A percentile compares a stretch with the other conserved stretches of the same genome.
phyloP scores from a whole-genome alignment of 129 eudicot genomes.

The Artemisia tridentata region DNA sequence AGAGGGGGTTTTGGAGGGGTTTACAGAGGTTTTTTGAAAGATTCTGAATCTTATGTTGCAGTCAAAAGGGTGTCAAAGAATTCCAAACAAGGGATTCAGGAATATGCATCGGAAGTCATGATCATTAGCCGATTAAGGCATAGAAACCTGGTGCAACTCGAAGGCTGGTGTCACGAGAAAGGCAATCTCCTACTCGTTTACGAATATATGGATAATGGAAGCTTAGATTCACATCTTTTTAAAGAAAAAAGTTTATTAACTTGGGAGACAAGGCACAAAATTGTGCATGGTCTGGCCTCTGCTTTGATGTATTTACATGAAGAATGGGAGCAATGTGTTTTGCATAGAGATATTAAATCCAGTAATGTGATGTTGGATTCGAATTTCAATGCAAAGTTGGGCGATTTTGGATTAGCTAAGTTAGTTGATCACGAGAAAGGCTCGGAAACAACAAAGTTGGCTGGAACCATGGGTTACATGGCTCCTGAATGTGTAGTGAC shows the following conservation, averaged over 20 bases:
- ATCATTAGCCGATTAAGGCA: slow-evolving; percentile 51
- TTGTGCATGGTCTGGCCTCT: slow-evolving; percentile 43
- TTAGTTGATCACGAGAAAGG: slow-evolving; percentile 51
- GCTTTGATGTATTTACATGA: slow-evolving; percentile 51
- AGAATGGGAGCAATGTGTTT: slow-evolving; percentile 51
- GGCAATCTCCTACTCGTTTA: slow-evolving; percentile 42
- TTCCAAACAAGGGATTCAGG: slow-evolving; percentile 45
- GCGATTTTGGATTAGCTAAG: slow-evolving; percentile 52
- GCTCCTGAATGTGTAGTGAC: slow-evolving; percentile 50
- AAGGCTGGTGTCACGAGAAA: slow-evolving; percentile 50
- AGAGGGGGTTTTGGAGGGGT: slow-evolving; percentile 47
- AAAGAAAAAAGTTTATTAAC: slow-evolving; percentile 24
- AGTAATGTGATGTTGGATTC: slow-evolving; percentile 56
- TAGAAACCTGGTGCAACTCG: slow-evolving; percentile 48
- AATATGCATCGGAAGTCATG: slow-evolving; percentile 45
- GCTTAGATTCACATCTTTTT: slow-evolving; percentile 44
- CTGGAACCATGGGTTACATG: slow-evolving; percentile 58
- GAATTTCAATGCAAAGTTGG: slow-evolving; percentile 42
- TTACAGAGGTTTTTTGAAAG: slow-evolving; percentile 33
- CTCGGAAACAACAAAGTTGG: slow-evolving; percentile 36
- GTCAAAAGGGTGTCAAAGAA: slow-evolving; percentile 38
- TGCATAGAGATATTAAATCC: slow-evolving; percentile 49
- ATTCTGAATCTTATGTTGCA: slow-evolving; percentile 26
- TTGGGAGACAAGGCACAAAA: slow-evolving; percentile 44
- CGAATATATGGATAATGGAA: slow-evolving; percentile 40